Percentiles rank a stretch among this genome's conserved stretches.
Evolutionary conservation across 2,329 filamentous ascomycete species (phyloP).

Genomic region (Esteya vermicola): DNA sequence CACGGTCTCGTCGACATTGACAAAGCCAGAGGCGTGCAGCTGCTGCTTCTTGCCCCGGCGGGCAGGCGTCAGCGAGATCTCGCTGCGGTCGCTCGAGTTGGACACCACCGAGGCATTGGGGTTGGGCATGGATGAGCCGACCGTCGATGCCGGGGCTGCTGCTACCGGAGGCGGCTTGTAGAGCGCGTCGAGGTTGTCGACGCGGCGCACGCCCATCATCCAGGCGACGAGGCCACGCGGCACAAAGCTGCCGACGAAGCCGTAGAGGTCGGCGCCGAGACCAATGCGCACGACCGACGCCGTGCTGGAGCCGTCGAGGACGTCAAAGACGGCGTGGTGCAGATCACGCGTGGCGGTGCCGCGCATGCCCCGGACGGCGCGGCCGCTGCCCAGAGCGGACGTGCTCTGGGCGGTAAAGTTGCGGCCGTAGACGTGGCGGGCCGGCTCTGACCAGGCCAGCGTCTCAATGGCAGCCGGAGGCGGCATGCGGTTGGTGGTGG

Average conservation of each 20-base stretch:
- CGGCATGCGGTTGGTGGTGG: constrained; percentile 20
- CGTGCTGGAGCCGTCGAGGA: constrained; percentile 53
- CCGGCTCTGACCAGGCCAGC: constrained; percentile 48
- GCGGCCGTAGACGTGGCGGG: constrained; percentile 44
- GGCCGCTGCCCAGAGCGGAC: constrained; percentile 40
- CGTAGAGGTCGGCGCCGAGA: constrained; percentile 71
- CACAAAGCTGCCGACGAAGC: constrained; percentile 68
- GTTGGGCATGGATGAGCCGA: constrained; percentile 14
- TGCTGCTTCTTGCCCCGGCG: constrained; percentile 5
- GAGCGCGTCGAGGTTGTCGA: constrained; percentile 42
- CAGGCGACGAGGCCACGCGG: constrained; percentile 69
- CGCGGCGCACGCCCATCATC: constrained; percentile 73
- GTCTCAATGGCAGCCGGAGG: constrained; percentile 38
- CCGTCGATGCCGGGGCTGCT: constrained; percentile 8
- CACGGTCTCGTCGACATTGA: constrained; percentile 25
- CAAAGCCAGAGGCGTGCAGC: constrained; percentile 30
- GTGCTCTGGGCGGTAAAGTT: constrained; percentile 44
- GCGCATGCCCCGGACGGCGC: constrained; percentile 39
- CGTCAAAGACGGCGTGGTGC: constrained; percentile 82
- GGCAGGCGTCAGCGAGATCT: constrained; percentile 4
- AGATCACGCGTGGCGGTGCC: constrained; percentile 65
- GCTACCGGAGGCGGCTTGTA: constrained; percentile 23
- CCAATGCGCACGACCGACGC: constrained; percentile 62
- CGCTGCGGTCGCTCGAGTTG: no score
- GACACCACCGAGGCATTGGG: neutral